Percentiles rank a stretch among this genome's conserved stretches.
Conservation (phyloP, 768 basidiomycete genomes). For the Russula emetica region DNA sequence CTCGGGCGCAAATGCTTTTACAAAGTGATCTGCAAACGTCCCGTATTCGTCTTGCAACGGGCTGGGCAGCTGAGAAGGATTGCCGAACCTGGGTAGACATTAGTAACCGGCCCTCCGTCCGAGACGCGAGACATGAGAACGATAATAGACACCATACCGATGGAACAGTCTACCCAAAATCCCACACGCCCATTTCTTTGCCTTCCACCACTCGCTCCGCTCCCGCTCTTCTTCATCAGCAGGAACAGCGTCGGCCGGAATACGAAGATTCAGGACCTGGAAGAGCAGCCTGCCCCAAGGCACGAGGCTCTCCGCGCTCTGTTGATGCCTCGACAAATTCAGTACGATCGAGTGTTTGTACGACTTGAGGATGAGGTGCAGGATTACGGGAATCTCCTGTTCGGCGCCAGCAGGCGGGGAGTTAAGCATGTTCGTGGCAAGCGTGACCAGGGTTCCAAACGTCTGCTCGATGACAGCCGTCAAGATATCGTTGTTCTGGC, state of each 20-base stretch:
- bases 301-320: constrained; percentile 66
- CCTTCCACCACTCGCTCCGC: constrained; percentile 81
- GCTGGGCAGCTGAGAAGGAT: constrained; percentile 79
- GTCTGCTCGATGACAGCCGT: constrained; percentile 55
- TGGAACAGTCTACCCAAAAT: constrained; percentile 76
- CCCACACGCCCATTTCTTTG: constrained; percentile 92
- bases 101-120: neutral
- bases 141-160: constrained; percentile 38
- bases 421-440: constrained; percentile 65
- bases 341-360: constrained; percentile 82
- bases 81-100: constrained; percentile 57
- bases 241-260: constrained; percentile 63
- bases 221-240: constrained; percentile 73
- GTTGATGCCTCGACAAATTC: constrained; percentile 68
- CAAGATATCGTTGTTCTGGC: constrained; percentile 56
- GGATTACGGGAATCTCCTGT: constrained; percentile 74
- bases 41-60: constrained; percentile 66
- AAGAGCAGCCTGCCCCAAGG: constrained; percentile 88
- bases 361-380: constrained; percentile 82
- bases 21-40: constrained; percentile 72
- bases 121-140: neutral
- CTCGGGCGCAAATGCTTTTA: constrained; percentile 75
- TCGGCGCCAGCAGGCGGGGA: constrained; percentile 53
- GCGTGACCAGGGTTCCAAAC: constrained; percentile 72
- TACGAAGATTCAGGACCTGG: constrained; percentile 64